Evolutionary conservation across 2,329 filamentous ascomycete species (phyloP).

Genomic region (Raffaelea albimanens): DNA sequence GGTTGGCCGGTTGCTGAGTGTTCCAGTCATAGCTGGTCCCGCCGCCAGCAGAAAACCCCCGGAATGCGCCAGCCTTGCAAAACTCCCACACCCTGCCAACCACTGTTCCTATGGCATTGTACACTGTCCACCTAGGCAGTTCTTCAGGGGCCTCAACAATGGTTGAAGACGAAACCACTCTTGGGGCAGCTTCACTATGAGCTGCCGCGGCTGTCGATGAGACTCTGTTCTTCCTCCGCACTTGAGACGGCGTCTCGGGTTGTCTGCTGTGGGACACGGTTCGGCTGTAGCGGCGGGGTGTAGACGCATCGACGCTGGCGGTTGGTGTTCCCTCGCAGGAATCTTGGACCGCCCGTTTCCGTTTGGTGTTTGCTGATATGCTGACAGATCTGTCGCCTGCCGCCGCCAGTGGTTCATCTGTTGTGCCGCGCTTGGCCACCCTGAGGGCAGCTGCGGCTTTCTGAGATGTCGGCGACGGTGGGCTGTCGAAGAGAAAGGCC

Average conservation of each 20-base stretch:
- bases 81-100: constrained; percentile 79
- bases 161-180: too few species aligned
- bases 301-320: constrained; percentile 3
- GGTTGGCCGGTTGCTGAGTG: neutral
- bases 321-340: constrained; percentile 24
- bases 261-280: too few species aligned
- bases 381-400: too few species aligned
- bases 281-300: too few species aligned
- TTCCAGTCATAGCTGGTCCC: constrained; percentile 55
- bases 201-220: too few species aligned
- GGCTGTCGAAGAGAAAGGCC: constrained; percentile 20
- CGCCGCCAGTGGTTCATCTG: neutral
- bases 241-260: too few species aligned
- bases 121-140: constrained; percentile 24
- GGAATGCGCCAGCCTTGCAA: constrained; percentile 64
- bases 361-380: constrained; percentile 28
- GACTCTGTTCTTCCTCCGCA: too few species aligned
- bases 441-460: too few species aligned
- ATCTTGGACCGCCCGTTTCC: constrained; percentile 29
- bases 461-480: constrained; percentile 13
- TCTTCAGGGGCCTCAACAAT: neutral
- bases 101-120: constrained; percentile 55
- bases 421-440: too few species aligned
- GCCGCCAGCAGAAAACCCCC: constrained; percentile 79
- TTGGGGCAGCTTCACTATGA: too few species aligned